Percentiles rank a stretch among this genome's conserved stretches.
These are phyloP conservation scores for Vitis cinerea DNA, from an alignment of 164 flowering plant genomes.

Conservation along the genomic window DNA sequence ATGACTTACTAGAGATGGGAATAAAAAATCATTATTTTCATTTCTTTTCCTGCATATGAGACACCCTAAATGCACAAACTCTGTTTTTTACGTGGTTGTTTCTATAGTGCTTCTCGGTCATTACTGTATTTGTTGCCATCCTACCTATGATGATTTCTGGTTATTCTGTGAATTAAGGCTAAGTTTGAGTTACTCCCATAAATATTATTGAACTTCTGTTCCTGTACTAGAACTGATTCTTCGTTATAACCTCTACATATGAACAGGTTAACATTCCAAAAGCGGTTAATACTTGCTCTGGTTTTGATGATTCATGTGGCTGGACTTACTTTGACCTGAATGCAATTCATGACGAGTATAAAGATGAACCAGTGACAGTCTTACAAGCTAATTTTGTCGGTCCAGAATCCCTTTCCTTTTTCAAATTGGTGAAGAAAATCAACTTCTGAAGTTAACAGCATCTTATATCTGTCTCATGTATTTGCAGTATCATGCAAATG, in stretches of 20 bases:
- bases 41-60: no score
- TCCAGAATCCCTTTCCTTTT: background rate
- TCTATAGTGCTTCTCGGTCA: no score
- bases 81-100: no score
- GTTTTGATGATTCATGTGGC: constrained; percentile 45
- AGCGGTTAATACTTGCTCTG: constrained; percentile 51
- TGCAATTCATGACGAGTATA: constrained; percentile 48
- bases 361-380: constrained; percentile 42
- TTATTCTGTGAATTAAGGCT: background rate
- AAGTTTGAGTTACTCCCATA: no score
- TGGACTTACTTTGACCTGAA: constrained; percentile 75
- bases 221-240: background rate
- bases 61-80: no score
- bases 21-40: no score
- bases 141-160: no score
- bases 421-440: no score
- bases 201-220: background rate
- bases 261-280: constrained; percentile 50
- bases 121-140: no score
- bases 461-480: background rate
- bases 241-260: background rate
- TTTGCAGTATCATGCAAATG: constrained; percentile 59
- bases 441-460: background rate
- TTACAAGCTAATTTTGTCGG: constrained; percentile 65
- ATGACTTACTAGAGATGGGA: no score